Evolutionary conservation across 164 flowering plant genomes (phyloP).

Genomic region (Paratinospora sagittata): DNA sequence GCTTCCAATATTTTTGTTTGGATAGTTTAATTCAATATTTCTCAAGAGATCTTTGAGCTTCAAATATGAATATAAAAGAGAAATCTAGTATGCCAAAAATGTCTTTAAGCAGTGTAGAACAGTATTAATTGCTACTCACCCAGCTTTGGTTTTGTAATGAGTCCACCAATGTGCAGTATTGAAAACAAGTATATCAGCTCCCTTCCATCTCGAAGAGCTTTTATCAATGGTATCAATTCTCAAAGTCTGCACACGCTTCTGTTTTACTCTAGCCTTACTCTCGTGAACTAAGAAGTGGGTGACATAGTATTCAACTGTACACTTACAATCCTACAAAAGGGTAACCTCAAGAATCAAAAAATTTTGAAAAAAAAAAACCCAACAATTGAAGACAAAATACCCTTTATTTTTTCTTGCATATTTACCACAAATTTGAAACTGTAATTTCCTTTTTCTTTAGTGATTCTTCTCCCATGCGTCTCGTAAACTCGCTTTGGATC

Average conservation of each 20-base stretch:
- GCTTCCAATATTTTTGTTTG: too few relatives aligned
- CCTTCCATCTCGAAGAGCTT: conserved; percentile 85
- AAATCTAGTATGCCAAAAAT: neutral
- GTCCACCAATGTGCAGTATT: conserved; percentile 99
- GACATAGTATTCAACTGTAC: conserved; percentile 89
- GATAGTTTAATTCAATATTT: neutral
- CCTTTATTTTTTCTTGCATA: neutral
- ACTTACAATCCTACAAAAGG: conserved; percentile 66
- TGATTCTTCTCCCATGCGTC: conserved; percentile 68
- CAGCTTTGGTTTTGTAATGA: conserved; percentile 91
- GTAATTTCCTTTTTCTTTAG: conserved; percentile 76
- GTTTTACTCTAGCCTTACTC: conserved; percentile 71
- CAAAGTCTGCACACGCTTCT: conserved; percentile 58
- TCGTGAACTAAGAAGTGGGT: conserved; percentile 84
- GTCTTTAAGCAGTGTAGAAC: neutral
- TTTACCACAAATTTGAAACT: conserved; percentile 86
- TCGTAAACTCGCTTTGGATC: conserved; percentile 82
- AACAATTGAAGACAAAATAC: neutral
- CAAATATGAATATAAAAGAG: neutral
- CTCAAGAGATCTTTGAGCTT: neutral
- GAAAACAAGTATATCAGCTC: conserved; percentile 90
- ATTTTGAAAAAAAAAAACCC: neutral
- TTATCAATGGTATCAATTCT: conserved; percentile 71
- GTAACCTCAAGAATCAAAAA: conserved; percentile 12
- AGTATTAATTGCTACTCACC: conserved; percentile 42